Conservation (phyloP, 2,329 filamentous ascomycete genomes). For the Huntiella bhutanensis region DNA sequence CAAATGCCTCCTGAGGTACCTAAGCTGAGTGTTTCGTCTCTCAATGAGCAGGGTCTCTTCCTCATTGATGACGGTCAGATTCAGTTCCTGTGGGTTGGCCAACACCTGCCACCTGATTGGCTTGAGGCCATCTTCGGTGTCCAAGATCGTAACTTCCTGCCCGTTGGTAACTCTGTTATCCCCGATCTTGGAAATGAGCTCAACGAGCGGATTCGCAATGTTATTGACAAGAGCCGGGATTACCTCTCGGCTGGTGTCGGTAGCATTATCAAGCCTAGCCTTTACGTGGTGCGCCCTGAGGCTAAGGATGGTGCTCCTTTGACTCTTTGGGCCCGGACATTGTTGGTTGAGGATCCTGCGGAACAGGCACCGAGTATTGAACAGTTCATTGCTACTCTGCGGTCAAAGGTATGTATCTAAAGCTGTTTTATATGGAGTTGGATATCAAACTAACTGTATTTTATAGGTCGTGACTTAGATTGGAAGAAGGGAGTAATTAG, state of each 20-base stretch:
- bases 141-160: conserved; percentile 62
- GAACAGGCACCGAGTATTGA: conserved; percentile 84
- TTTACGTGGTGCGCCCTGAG: conserved; percentile 59
- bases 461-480: conserved; percentile 1
- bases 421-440: not conserved
- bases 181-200: conserved; percentile 89
- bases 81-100: conserved; percentile 91
- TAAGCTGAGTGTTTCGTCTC: conserved; percentile 73
- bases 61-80: conserved; percentile 94
- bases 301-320: conserved; percentile 81
- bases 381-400: conserved; percentile 79
- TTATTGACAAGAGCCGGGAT: conserved; percentile 82
- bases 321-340: conserved; percentile 90
- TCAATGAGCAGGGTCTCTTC: conserved; percentile 82
- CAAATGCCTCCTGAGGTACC: conserved; percentile 56
- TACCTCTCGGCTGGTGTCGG: conserved; percentile 74
- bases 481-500: not conserved
- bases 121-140: conserved; percentile 80
- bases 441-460: not conserved
- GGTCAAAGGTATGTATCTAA: conserved; percentile 60
- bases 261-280: conserved; percentile 76
- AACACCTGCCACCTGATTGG: conserved; percentile 79
- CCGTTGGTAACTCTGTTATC: conserved; percentile 75
- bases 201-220: conserved; percentile 79
- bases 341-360: conserved; percentile 84